Conservation (phyloP, 441 rosid species). For the Gossypium lobatum region DNA sequence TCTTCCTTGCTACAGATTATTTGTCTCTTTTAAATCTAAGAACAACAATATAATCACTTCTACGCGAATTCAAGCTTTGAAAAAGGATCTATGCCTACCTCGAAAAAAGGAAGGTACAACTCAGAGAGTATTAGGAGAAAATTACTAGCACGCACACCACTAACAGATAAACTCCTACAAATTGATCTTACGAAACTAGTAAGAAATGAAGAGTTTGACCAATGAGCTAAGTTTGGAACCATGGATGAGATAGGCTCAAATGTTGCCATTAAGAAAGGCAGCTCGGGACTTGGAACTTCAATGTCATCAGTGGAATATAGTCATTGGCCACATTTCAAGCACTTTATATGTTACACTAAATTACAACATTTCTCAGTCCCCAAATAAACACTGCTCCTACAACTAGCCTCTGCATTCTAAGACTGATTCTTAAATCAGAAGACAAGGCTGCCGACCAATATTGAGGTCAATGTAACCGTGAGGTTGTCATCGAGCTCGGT, state of each 20-base stretch:
- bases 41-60: too few relatives aligned
- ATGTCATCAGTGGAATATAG: conserved; percentile 2
- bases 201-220: too few relatives aligned
- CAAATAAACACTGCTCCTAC: not conserved
- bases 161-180: too few relatives aligned
- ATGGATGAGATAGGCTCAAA: not conserved
- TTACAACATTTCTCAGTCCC: not conserved
- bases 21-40: too few relatives aligned
- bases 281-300: not conserved
- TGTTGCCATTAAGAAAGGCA: not conserved
- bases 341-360: not conserved
- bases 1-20: too few relatives aligned
- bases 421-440: conserved; percentile 23
- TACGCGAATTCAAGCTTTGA: too few relatives aligned
- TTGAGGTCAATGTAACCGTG: conserved; percentile 61
- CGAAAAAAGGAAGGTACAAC: too few relatives aligned
- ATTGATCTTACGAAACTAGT: too few relatives aligned
- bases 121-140: too few relatives aligned
- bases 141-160: too few relatives aligned
- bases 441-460: conserved; percentile 51
- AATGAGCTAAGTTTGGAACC: too few relatives aligned
- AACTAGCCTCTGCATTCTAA: not conserved
- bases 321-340: not conserved
- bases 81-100: too few relatives aligned
- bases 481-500: conserved; percentile 82